Percentiles rank a stretch among this genome's conserved stretches.
These are phyloP conservation scores for Cyclaneusma minus DNA, from an alignment of 2,329 filamentous ascomycete genomes.

Conservation along the genomic window DNA sequence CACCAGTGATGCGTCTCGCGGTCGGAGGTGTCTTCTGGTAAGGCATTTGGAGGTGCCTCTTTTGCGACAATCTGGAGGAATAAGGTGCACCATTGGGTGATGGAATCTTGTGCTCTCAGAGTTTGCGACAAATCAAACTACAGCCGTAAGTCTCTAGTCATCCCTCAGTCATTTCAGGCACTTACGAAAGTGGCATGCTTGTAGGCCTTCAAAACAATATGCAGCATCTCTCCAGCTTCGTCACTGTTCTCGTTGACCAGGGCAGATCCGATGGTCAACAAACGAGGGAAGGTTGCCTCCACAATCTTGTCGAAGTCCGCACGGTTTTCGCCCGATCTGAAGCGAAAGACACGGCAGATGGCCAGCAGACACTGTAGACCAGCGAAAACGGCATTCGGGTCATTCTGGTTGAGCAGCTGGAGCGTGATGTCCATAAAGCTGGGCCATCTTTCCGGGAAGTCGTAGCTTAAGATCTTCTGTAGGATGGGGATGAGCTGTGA, in stretches of 20 bases:
- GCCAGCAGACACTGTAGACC: conserved; percentile 88
- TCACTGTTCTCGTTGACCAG: conserved; percentile 81
- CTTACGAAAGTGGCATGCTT: conserved; percentile 95
- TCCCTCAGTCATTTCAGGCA: conserved; percentile 10
- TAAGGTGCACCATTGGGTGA: conserved; percentile 90
- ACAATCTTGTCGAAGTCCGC: conserved; percentile 91
- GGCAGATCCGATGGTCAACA: conserved; percentile 75
- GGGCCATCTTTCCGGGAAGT: conserved; percentile 91
- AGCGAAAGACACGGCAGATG: conserved; percentile 89
- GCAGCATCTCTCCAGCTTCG: conserved; percentile 93
- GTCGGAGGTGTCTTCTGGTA: conserved; percentile 67
- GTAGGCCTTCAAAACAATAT: conserved; percentile 88
- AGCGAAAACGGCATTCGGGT: conserved; percentile 75
- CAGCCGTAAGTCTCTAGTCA: conserved; percentile 17
- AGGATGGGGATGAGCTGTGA: conserved; percentile 88
- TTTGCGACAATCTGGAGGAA: conserved; percentile 87
- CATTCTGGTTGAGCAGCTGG: conserved; percentile 74
- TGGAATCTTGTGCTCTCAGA: conserved; percentile 65
- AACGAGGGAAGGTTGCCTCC: conserved; percentile 73
- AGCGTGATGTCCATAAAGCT: conserved; percentile 86
- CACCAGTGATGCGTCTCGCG: conserved; percentile 95
- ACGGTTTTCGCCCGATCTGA: conserved; percentile 69
- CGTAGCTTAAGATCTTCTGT: conserved; percentile 88
- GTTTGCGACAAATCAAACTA: conserved; percentile 75
- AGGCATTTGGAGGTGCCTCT: conserved; percentile 59